Evolutionary conservation across 371 early-diverging fungal species (phyloP).

Genomic region (Lichtheimia ramosa): DNA sequence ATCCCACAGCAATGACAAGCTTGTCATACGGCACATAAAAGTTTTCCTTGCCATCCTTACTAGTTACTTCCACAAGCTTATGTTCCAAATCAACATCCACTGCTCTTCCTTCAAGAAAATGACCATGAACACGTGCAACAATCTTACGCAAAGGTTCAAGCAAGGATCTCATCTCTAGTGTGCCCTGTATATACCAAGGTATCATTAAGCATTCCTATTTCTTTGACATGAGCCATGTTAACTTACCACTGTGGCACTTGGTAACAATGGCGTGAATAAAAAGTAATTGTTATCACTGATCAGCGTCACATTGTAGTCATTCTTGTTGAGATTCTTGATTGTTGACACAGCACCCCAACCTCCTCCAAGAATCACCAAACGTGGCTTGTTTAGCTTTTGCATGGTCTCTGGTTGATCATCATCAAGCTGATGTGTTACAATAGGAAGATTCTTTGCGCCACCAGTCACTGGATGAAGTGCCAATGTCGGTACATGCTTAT

Average conservation of each 20-base stretch:
- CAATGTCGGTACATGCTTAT: slow-evolving; percentile 24
- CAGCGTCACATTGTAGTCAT: slow-evolving; percentile 74
- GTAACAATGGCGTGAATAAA: slow-evolving; percentile 83
- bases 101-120: slow-evolving; percentile 61
- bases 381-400: slow-evolving; percentile 34
- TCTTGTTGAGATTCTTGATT: slow-evolving; percentile 63
- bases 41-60: slow-evolving; percentile 31
- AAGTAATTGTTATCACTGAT: slow-evolving; percentile 79
- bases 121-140: slow-evolving; percentile 42
- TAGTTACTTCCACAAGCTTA: slow-evolving; percentile 47
- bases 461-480: slow-evolving; percentile 42
- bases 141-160: slow-evolving; percentile 78
- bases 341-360: slow-evolving; percentile 75
- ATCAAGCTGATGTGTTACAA: slow-evolving; percentile 32
- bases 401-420: slow-evolving; percentile 18
- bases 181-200: slow-evolving; percentile 35
- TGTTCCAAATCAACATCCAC: slow-evolving; percentile 69
- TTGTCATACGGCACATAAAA: slow-evolving; percentile 77
- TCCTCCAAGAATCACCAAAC: slow-evolving; percentile 75
- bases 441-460: slow-evolving; percentile 34
- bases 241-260: slow-evolving; percentile 72
- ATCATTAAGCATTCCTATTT: neutral
- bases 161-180: slow-evolving; percentile 12
- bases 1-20: slow-evolving; percentile 83
- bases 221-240: neutral